Base-by-base conservation (phyloP, 371 early-diverging fungal species). In the Mucor indicus region DNA sequence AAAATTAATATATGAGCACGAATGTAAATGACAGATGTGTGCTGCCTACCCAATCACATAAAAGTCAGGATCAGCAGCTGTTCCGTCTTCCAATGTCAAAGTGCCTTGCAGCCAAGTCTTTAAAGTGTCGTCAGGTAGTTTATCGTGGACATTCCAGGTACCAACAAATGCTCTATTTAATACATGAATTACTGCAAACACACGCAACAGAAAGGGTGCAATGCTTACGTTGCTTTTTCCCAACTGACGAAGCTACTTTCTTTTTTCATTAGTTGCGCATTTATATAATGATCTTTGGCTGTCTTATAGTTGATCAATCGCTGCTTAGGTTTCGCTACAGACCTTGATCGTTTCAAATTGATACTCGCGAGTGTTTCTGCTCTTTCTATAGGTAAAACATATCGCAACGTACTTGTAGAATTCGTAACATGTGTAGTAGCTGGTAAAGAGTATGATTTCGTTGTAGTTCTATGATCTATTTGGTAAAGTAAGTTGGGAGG, bases 91-190 rank as follows among this genome's bases (percentile, higher is more conserved):
- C 19, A 50, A 41, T 19, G 51, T 61, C 9, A 50, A 43, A 30
- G 64, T 50, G 39, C 62, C 63, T 25, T 67, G 57, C 1, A 93
- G 59, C 95, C 95, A 96, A 7, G 75, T 57, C 2, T 64, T 52
- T n/a, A 94, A 33, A 1, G 80, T 55, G 25, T 80, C 71, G 2
- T 79, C 67, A 1, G 90, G 81, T 11, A 69, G 53, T 17, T 75
- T 77, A 11, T 92, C 94, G 63, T 92, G 92, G 13, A 95, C 93
- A 53, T 96, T 96, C 90, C 93, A 96, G 0, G 95, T 90, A 1
- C 94, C 95, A 1, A 85, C 80, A 67, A 93, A 90, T 1, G 87
- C 66, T 31, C 87, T 84, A 52, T 0, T 29, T 20, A 17, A 15
- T 51, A 16, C 27, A 44, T 16, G n/a, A n/a, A n/a, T n/a, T n/a